Evolutionary conservation across 192 early-diverging fungal species (phyloP).

Genomic region (Coemansia erecta): DNA sequence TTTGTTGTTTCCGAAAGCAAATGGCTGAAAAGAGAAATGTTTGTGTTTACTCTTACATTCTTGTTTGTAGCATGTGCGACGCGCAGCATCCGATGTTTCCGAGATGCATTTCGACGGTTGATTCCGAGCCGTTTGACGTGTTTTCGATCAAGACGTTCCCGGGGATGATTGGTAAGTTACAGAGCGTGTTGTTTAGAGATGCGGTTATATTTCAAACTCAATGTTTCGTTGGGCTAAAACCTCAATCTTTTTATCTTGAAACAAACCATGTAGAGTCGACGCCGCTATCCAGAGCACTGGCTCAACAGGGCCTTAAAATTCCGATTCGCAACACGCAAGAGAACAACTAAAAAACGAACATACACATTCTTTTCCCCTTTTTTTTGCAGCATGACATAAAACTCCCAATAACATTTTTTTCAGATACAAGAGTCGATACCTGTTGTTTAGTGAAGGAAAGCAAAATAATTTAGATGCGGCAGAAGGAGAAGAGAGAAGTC

Average conservation of each 20-base stretch:
- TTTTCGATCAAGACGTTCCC: conserved; percentile 82
- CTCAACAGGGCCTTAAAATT: conserved; percentile 78
- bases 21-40: neutral
- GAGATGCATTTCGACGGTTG: conserved; percentile 54
- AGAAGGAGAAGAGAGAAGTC: conserved; percentile 52
- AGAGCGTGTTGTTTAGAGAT: neutral
- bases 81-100: conserved; percentile 52
- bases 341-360: conserved; percentile 11
- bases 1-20: neutral
- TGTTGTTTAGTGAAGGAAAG: neutral
- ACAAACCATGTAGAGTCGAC: conserved; percentile 65
- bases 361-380: neutral
- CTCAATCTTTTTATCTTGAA: neutral
- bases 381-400: neutral
- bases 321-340: conserved; percentile 70
- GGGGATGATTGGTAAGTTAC: conserved; percentile 77
- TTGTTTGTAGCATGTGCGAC: conserved; percentile 41
- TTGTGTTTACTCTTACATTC: neutral
- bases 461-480: conserved; percentile 53
- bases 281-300: conserved; percentile 69
- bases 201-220: no score
- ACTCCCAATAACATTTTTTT: neutral
- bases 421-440: neutral
- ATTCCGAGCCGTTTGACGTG: conserved; percentile 71
- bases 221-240: no score